Conservation (phyloP, 139 green algal genomes). For the Klebsormidium nitens region DNA sequence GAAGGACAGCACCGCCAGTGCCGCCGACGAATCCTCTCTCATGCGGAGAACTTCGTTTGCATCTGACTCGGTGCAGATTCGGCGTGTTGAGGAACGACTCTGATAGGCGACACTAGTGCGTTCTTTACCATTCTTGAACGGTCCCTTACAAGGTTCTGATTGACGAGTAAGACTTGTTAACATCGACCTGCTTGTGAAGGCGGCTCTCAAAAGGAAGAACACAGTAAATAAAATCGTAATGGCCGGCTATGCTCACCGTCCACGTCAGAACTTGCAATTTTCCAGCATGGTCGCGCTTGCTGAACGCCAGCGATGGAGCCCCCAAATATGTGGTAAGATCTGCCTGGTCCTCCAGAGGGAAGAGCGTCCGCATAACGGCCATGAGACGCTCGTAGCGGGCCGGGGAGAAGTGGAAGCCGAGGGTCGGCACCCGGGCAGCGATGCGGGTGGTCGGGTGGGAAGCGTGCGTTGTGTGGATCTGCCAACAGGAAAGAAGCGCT, state of each 20-base stretch:
- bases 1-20: too few species aligned
- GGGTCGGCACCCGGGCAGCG: conserved; percentile 45
- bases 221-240: too few species aligned
- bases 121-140: too few species aligned
- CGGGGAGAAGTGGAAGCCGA: conserved; percentile 68
- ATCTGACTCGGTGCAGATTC: too few species aligned
- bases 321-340: neutral
- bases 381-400: conserved; percentile 54
- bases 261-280: conserved; percentile 41
- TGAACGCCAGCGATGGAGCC: neutral
- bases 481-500: conserved; percentile 33
- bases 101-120: too few species aligned
- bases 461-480: conserved; percentile 47
- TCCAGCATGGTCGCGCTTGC: conserved; percentile 36
- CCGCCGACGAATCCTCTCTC: too few species aligned
- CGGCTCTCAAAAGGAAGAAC: too few species aligned
- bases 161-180: too few species aligned
- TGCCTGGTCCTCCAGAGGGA: neutral
- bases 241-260: conserved; percentile 9
- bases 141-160: too few species aligned
- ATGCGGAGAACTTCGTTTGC: too few species aligned
- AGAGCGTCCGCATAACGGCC: conserved; percentile 38
- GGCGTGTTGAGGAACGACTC: too few species aligned
- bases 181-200: too few species aligned
- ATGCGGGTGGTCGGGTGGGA: conserved; percentile 43